phyloP scores from a whole-genome alignment of 1,139 yeast genomes.

The Blastobotrys niveus region DNA sequence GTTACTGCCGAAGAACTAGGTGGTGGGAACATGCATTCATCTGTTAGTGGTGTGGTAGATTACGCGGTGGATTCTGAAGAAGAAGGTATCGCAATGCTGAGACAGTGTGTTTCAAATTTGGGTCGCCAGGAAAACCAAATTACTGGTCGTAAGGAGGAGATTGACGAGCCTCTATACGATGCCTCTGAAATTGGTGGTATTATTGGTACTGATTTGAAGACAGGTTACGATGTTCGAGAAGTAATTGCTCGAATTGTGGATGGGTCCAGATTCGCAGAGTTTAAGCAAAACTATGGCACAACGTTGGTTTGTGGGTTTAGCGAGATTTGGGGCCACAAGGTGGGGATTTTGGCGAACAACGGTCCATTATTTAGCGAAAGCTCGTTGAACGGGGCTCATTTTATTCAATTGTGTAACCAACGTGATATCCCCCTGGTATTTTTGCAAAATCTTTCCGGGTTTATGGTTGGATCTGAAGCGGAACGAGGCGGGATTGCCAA shows the following conservation, averaged over 20 bases:
- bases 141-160: constrained; percentile 7
- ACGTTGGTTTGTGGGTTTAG: constrained; percentile 34
- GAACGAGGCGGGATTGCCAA: constrained; percentile 37
- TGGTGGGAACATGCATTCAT: constrained; percentile 36
- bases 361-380: constrained; percentile 35
- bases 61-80: constrained; percentile 34
- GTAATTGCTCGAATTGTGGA: constrained; percentile 35
- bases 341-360: constrained; percentile 35
- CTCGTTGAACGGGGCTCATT: constrained; percentile 35
- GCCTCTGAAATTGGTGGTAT: constrained; percentile 33
- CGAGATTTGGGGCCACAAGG: constrained; percentile 32
- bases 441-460: constrained; percentile 35
- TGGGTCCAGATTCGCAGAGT: constrained; percentile 33
- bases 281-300: constrained; percentile 33
- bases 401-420: constrained; percentile 35
- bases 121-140: constrained; percentile 18
- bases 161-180: constrained; percentile 32
- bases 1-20: constrained; percentile 35
- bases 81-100: constrained; percentile 32
- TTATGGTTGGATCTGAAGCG: constrained; percentile 37
- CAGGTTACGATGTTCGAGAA: constrained; percentile 34
- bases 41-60: constrained; percentile 34
- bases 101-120: constrained; percentile 31
- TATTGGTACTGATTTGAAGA: constrained; percentile 32
- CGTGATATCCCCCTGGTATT: constrained; percentile 34